phyloP scores from a whole-genome alignment of 371 early-diverging fungal genomes.

The Mucor circinelloides region DNA sequence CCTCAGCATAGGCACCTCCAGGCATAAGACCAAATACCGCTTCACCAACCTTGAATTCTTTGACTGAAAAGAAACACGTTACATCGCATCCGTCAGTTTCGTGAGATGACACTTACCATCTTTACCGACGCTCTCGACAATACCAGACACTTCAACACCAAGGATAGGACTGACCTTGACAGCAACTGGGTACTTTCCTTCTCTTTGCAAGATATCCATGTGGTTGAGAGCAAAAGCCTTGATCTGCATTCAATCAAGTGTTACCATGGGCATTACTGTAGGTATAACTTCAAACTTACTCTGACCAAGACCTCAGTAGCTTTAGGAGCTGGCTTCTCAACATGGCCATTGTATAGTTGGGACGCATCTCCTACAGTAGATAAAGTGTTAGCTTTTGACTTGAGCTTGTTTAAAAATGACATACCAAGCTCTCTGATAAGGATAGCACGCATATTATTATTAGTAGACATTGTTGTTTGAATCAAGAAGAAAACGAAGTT shows the following conservation, averaged over 20 bases:
- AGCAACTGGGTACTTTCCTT: slow-evolving; percentile 75
- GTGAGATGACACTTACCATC: slow-evolving; percentile 28
- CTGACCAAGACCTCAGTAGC: slow-evolving; percentile 69
- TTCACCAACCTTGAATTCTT: slow-evolving; percentile 61
- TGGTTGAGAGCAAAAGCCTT: slow-evolving; percentile 72
- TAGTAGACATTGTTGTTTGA: too few species aligned
- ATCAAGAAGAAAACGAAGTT: too few species aligned
- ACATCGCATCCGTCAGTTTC: not conserved
- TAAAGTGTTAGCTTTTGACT: too few species aligned
- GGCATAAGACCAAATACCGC: slow-evolving; percentile 71
- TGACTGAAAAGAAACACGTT: slow-evolving; percentile 29
- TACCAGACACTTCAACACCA: slow-evolving; percentile 81
- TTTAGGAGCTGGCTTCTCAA: slow-evolving; percentile 53
- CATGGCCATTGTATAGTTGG: slow-evolving; percentile 58
- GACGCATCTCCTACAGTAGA: slow-evolving; percentile 50
- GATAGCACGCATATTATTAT: too few species aligned
- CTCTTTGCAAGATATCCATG: slow-evolving; percentile 78
- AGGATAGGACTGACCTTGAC: slow-evolving; percentile 64
- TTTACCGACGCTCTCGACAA: slow-evolving; percentile 56
- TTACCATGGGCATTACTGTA: too few species aligned
- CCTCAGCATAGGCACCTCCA: slow-evolving; percentile 77
- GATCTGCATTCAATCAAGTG: slow-evolving; percentile 23
- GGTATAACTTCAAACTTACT: slow-evolving; percentile 22
- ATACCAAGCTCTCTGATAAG: too few species aligned
- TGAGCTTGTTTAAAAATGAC: too few species aligned